A percentile compares a stretch with the other conserved stretches of the same genome.
Conservation (phyloP, 495 filamentous ascomycete species). For the Penicillium chermesinum region DNA sequence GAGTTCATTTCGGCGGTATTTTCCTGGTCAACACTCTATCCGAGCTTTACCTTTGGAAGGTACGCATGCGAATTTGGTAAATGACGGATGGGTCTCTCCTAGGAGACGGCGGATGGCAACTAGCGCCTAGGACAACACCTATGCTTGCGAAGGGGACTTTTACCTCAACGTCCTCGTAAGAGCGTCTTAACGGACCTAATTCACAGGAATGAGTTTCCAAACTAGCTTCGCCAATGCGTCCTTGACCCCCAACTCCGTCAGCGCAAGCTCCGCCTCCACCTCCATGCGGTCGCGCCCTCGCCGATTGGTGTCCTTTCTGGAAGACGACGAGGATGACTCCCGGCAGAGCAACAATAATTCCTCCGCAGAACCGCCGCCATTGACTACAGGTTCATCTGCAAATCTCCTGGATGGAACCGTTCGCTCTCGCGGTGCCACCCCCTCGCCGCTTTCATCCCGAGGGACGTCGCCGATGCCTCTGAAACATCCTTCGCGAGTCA, state of each 20-base stretch:
- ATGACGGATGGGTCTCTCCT: constrained; percentile 44
- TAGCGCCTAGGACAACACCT: constrained; percentile 35
- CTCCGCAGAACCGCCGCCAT: constrained; percentile 24
- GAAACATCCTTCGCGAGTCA: constrained; percentile 40
- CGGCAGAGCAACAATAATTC: constrained; percentile 12
- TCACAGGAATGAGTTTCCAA: constrained; percentile 44
- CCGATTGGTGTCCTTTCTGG: constrained; percentile 39
- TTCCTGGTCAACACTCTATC: not conserved
- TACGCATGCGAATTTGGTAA: constrained; percentile 35
- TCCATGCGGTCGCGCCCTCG: constrained; percentile 43
- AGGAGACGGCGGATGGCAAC: constrained; percentile 41
- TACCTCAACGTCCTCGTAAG: constrained; percentile 16
- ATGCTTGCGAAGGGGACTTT: constrained; percentile 24
- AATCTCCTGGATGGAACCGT: constrained; percentile 27
- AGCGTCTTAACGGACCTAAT: constrained; percentile 11
- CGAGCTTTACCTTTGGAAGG: constrained; percentile 13
- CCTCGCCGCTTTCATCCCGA: constrained; percentile 42
- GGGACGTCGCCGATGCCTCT: constrained; percentile 45
- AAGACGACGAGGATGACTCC: constrained; percentile 28
- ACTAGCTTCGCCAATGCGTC: constrained; percentile 36
- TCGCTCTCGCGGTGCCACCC: constrained; percentile 38
- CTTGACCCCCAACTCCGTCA: constrained; percentile 31
- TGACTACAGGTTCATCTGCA: constrained; percentile 30
- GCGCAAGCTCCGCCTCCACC: constrained; percentile 31
- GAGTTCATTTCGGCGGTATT: not conserved